Conservation (phyloP, 129 eudicot species). For the Gnaphalium uliginosum region DNA sequence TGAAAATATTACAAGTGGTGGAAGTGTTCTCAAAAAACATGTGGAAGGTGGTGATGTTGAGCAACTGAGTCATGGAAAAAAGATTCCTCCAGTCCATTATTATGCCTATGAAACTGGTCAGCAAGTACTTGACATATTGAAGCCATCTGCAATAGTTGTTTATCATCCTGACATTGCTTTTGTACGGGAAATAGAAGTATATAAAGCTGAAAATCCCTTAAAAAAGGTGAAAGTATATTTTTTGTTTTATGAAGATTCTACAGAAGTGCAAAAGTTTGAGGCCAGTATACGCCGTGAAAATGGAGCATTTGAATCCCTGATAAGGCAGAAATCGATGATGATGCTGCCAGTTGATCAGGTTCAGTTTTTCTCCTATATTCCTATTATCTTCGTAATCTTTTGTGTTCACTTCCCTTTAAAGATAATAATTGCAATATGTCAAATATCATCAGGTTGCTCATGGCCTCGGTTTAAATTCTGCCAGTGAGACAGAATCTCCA, state of each 20-base stretch:
- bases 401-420: not conserved
- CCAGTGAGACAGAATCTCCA: constrained; percentile 54
- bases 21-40: constrained; percentile 55
- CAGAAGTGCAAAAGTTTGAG: constrained; percentile 91
- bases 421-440: not conserved
- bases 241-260: constrained; percentile 92
- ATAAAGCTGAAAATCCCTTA: constrained; percentile 84
- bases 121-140: constrained; percentile 68
- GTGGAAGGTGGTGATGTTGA: constrained; percentile 24
- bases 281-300: constrained; percentile 92
- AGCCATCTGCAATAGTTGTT: constrained; percentile 73
- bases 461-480: constrained; percentile 48
- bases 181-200: constrained; percentile 87
- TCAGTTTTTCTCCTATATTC: constrained; percentile 5
- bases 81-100: constrained; percentile 71
- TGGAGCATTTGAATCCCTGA: constrained; percentile 95
- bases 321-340: constrained; percentile 96
- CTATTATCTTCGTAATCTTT: not conserved
- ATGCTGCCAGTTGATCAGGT: constrained; percentile 90
- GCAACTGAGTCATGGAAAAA: constrained; percentile 24
- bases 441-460: constrained; percentile 62
- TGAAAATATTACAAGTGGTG: constrained; percentile 15
- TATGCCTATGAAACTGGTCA: constrained; percentile 81
- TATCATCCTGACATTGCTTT: constrained; percentile 94
- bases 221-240: constrained; percentile 80